Percentiles rank a stretch among this genome's conserved stretches.
These are phyloP conservation scores for Phytophthora pinifolia DNA, from an alignment of 352 stramenopile species.

Conservation along the genomic window DNA sequence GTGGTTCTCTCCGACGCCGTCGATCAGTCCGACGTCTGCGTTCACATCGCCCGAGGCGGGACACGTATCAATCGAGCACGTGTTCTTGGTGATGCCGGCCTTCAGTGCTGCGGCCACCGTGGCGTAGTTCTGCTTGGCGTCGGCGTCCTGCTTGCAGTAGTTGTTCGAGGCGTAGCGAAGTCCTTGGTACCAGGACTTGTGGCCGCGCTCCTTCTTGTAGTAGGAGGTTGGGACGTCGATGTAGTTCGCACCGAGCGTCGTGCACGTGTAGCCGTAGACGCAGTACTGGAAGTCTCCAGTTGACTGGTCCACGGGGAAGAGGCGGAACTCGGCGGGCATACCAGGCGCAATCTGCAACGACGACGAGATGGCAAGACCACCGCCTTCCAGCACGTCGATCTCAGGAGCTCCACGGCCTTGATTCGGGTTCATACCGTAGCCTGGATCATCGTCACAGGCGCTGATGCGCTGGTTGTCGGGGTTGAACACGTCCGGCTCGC, in stretches of 20 bases:
- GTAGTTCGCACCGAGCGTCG: slow-evolving; percentile 47
- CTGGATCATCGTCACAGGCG: slow-evolving; percentile 89
- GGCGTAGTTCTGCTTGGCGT: no score
- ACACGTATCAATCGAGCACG: no score
- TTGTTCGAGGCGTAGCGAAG: slow-evolving; percentile 65
- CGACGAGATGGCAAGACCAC: slow-evolving; percentile 79
- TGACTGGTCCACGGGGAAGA: slow-evolving; percentile 62
- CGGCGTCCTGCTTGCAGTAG: slow-evolving; percentile 25
- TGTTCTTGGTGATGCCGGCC: slow-evolving; percentile 28
- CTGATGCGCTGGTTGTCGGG: slow-evolving; percentile 71
- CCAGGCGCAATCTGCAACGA: slow-evolving; percentile 89
- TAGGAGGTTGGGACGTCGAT: slow-evolving; percentile 45
- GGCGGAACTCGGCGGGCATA: slow-evolving; percentile 59
- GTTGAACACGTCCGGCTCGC: slow-evolving; percentile 69
- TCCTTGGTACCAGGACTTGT: slow-evolving; percentile 67
- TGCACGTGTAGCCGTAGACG: slow-evolving; percentile 51
- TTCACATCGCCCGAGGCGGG: no score
- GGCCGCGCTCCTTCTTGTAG: slow-evolving; percentile 40
- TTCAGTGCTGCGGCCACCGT: no score
- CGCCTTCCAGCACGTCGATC: slow-evolving; percentile 95
- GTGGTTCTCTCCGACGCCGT: slow-evolving; percentile 30
- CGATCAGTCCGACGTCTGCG: no score
- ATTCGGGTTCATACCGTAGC: slow-evolving; percentile 89
- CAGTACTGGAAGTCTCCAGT: no score
- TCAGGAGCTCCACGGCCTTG: slow-evolving; percentile 89